Evolutionary conservation across 345 rosid genomes (phyloP).

Genomic region (Citrus cavaleriei): DNA sequence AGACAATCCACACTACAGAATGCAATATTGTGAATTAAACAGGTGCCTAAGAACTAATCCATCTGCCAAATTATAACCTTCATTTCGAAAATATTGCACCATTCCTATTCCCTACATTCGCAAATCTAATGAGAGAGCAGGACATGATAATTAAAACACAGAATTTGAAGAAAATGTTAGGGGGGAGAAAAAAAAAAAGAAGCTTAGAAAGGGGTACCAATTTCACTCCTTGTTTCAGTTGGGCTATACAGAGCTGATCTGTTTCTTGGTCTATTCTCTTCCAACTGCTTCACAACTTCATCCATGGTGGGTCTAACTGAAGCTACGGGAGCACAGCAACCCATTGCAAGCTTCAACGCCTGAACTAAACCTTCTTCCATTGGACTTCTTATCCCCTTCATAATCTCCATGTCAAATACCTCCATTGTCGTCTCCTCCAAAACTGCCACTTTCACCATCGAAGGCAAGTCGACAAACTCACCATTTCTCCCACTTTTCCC

Average conservation of each 20-base stretch:
- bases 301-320: slow-evolving; percentile 92
- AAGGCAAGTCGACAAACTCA: slow-evolving; percentile 73
- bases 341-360: slow-evolving; percentile 97
- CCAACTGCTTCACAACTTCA: slow-evolving; percentile 93
- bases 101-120: not conserved
- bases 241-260: slow-evolving; percentile 95
- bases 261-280: slow-evolving; percentile 95
- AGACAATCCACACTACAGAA: slow-evolving; percentile 11
- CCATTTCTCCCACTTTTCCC: slow-evolving; percentile 65
- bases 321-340: slow-evolving; percentile 95
- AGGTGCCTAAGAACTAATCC: not conserved
- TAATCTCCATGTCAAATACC: slow-evolving; percentile 76
- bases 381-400: slow-evolving; percentile 86
- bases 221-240: slow-evolving; percentile 77
- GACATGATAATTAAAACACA: slow-evolving; percentile 8
- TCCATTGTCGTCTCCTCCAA: slow-evolving; percentile 97
- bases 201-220: slow-evolving; percentile 74
- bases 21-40: slow-evolving; percentile 8
- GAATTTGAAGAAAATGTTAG: slow-evolving; percentile 7
- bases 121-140: slow-evolving; percentile 6
- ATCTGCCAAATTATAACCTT: slow-evolving; percentile 1
- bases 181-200: not conserved
- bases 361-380: slow-evolving; percentile 98
- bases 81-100: slow-evolving; percentile 5
- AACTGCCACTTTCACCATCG: slow-evolving; percentile 88